A percentile compares a stretch with the other conserved stretches of the same genome.
phyloP scores from a whole-genome alignment of 2,329 filamentous ascomycete genomes.

The Alternaria arborescens region DNA sequence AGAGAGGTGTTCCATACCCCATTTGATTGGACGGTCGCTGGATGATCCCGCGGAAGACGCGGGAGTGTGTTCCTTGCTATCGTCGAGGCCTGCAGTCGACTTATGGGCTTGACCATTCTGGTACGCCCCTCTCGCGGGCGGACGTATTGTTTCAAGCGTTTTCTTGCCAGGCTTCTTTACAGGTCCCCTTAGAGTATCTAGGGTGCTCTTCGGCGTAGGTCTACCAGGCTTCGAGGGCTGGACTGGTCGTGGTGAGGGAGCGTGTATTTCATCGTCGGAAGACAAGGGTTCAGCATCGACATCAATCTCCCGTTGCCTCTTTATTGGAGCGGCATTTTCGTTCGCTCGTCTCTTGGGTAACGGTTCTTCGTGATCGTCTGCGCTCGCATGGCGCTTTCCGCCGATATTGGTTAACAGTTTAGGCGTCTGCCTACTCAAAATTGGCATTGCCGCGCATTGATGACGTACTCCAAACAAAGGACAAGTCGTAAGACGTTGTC shows the following conservation, averaged over 20 bases:
- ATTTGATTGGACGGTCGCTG: constrained; percentile 4
- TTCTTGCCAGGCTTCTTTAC: constrained; percentile 8
- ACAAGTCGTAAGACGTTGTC: background rate
- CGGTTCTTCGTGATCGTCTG: constrained; percentile 49
- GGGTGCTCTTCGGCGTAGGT: background rate
- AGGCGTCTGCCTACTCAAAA: constrained; percentile 15
- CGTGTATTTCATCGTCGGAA: constrained; percentile 30
- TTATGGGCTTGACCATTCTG: constrained; percentile 21
- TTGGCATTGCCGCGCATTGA: constrained; percentile 18
- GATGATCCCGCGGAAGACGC: constrained; percentile 16
- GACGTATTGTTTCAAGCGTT: constrained; percentile 4
- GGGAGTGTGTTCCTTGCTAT: constrained; percentile 30
- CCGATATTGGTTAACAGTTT: constrained; percentile 43
- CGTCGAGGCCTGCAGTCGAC: constrained; percentile 8
- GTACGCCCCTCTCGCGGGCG: constrained; percentile 18
- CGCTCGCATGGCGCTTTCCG: constrained; percentile 47
- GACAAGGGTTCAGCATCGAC: constrained; percentile 34
- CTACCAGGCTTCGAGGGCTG: constrained; percentile 8
- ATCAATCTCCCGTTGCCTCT: constrained; percentile 13
- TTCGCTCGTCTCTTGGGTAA: constrained; percentile 13
- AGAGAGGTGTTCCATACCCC: constrained; percentile 21
- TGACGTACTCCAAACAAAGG: background rate
- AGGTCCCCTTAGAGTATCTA: constrained; percentile 16
- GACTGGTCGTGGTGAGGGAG: constrained; percentile 10
- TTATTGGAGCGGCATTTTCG: background rate